Evolutionary conservation across 768 basidiomycete genomes (phyloP), one percentile per base, ranked within the genome.

Genomic region (Suillus occidentalis): DNA sequence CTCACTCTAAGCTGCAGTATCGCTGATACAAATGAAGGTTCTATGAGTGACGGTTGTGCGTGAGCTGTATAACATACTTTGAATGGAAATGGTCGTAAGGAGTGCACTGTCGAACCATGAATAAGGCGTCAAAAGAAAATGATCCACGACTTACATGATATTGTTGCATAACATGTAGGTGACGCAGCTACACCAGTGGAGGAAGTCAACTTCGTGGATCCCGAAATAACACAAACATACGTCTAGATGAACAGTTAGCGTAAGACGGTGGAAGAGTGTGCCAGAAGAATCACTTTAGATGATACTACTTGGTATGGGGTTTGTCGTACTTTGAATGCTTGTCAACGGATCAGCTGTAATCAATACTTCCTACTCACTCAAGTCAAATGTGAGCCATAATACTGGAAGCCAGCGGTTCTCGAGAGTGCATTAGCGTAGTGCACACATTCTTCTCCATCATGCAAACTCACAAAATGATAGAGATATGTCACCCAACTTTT

Each of bases 401-500:
- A 25, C 53, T 20, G 60, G 55, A 31, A 65, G 39, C 66, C 64
- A 65, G n/a, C 53, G 45, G 14, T 62, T 67, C 66, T 67, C n/a
- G 20, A 49, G 53, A 52, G 10, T 14, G 8, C 9, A 25, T 22
- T 18, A 34, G 45, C 36, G 4, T 36, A 13, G 5, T 13, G 12
- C n/a, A n/a, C n/a, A n/a, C 6, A 34, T 55, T 34, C 12, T 36
- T 55, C 53, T 55, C 3, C 13, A 36, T 8, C 34, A 52, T 50
- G 12, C 10, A 37, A 34, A 59, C 66, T n/a, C 56, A 67, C 64
- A 34, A 67, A 62, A 50, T 58, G 16, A 56, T 67, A 65, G 10
- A 67, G 55, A 47, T 59, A 62, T n/a, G 61, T 62, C 28, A 67
- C 45, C 66, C 66, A 67, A 43, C 56, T 62, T 47, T 42, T 65